Conservation (phyloP, 2,329 filamentous ascomycete species). For the Thyridium curvatum region DNA sequence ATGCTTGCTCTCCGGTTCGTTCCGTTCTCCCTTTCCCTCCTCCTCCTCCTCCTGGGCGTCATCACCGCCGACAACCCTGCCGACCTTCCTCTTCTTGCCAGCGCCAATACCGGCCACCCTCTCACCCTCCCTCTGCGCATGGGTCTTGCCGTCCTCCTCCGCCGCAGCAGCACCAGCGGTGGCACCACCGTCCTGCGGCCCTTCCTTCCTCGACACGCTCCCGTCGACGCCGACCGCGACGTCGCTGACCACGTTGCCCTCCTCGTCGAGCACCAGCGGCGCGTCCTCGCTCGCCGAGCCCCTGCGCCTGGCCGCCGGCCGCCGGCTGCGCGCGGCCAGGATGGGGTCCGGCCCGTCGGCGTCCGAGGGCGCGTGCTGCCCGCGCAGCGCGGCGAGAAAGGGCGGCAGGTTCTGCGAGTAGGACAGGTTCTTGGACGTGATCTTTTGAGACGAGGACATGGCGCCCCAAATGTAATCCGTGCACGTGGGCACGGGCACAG, state of each 20-base stretch:
- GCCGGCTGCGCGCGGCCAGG: slow-evolving; percentile 36
- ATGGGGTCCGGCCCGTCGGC: slow-evolving; percentile 46
- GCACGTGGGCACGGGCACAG: no score
- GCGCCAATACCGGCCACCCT: slow-evolving; percentile 33
- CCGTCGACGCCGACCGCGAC: slow-evolving; percentile 34
- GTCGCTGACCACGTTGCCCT: slow-evolving; percentile 51
- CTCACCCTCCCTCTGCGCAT: slow-evolving; percentile 22
- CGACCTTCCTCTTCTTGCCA: slow-evolving; percentile 49
- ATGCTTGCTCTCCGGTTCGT: slow-evolving; percentile 10
- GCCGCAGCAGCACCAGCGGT: slow-evolving; percentile 16
- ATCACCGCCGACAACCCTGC: slow-evolving; percentile 38
- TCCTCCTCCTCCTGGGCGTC: slow-evolving; percentile 19
- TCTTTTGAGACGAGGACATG: slow-evolving; percentile 44
- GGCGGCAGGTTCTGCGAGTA: slow-evolving; percentile 57
- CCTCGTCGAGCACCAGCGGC: slow-evolving; percentile 69
- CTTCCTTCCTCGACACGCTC: slow-evolving; percentile 23
- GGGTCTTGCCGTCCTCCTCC: slow-evolving; percentile 13
- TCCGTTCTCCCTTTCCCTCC: slow-evolving; percentile 14
- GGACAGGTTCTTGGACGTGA: slow-evolving; percentile 64
- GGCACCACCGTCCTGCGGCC: slow-evolving; percentile 17
- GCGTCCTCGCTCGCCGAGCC: slow-evolving; percentile 68
- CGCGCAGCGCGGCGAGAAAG: slow-evolving; percentile 52
- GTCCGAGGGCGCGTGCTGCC: slow-evolving; percentile 41
- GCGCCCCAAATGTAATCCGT: no score
- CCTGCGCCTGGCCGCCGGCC: slow-evolving; percentile 47